Percentiles rank a stretch among this genome's conserved stretches.
Evolutionary conservation across 2,329 filamentous ascomycete genomes (phyloP).

Genomic region (Aspergillus oerlinghausenensis): DNA sequence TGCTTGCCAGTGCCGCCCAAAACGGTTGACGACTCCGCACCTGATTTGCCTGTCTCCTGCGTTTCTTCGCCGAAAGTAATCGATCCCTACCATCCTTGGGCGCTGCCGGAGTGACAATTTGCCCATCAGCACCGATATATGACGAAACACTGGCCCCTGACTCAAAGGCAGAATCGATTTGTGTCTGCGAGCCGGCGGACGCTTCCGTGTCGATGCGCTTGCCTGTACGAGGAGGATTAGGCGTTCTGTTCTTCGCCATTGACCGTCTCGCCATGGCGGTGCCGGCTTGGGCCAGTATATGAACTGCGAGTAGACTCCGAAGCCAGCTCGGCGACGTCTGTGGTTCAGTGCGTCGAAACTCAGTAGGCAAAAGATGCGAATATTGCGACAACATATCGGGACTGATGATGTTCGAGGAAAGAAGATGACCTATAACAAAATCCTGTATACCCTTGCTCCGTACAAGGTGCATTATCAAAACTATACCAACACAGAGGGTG

Average conservation of each 20-base stretch:
- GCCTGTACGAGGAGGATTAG: slow-evolving; percentile 35
- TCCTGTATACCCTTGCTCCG: slow-evolving; percentile 46
- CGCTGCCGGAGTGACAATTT: slow-evolving; percentile 49
- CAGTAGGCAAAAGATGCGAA: slow-evolving; percentile 40
- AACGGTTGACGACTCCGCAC: slow-evolving; percentile 86
- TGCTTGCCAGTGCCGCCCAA: slow-evolving; percentile 91
- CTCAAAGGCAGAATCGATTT: slow-evolving; percentile 41
- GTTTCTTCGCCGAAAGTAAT: slow-evolving; percentile 67
- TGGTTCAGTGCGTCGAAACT: slow-evolving; percentile 39
- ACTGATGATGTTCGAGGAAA: slow-evolving; percentile 42
- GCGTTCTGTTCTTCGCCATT: slow-evolving; percentile 43
- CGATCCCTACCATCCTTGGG: slow-evolving; percentile 53
- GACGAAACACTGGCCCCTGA: slow-evolving; percentile 40
- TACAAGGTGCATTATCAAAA: slow-evolving; percentile 43
- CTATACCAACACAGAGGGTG: slow-evolving; percentile 42
- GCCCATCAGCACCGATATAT: slow-evolving; percentile 36
- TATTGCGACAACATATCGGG: slow-evolving; percentile 41
- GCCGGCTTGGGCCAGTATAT: slow-evolving; percentile 46
- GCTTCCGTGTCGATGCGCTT: slow-evolving; percentile 45
- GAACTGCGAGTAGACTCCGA: slow-evolving; percentile 45
- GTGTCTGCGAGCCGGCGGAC: slow-evolving; percentile 39
- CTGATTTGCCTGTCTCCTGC: slow-evolving; percentile 84
- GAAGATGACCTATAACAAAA: slow-evolving; percentile 45
- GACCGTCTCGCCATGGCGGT: slow-evolving; percentile 45
- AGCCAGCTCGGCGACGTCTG: slow-evolving; percentile 44